Evolutionary conservation across 75 land plant species (phyloP).

Genomic region (Sequoiadendron giganteum): DNA sequence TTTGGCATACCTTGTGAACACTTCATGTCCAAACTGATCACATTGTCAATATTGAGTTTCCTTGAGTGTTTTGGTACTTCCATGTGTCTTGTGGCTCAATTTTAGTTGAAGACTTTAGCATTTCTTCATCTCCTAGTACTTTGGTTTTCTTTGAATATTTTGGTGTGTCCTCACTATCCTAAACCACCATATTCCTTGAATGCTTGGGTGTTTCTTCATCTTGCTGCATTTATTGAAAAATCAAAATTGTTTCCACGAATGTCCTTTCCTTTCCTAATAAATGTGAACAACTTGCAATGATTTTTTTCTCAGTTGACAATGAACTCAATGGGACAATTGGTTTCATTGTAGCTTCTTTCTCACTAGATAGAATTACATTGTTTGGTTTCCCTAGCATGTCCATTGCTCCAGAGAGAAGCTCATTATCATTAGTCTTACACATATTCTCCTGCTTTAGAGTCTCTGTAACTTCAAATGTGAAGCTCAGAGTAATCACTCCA

Average conservation of each 20-base stretch:
- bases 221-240: not conserved
- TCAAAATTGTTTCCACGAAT: not conserved
- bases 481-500: not conserved
- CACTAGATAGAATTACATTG: not conserved
- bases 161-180: not conserved
- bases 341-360: not conserved
- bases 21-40: not conserved
- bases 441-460: not conserved
- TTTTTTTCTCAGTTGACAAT: not conserved
- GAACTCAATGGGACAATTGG: not conserved
- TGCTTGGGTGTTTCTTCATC: not conserved
- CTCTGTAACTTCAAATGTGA: not conserved
- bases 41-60: not conserved
- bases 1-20: constrained; percentile 2
- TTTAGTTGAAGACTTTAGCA: not conserved
- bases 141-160: not conserved
- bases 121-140: not conserved
- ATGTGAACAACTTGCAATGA: not conserved
- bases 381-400: not conserved
- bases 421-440: too few relatives aligned
- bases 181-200: not conserved
- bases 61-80: not conserved
- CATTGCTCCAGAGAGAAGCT: not conserved
- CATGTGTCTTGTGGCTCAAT: not conserved
- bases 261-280: not conserved